Evolutionary conservation across 768 basidiomycete genomes (phyloP), one percentile per base, ranked within the genome.

Genomic region (Trametes coccinea): DNA sequence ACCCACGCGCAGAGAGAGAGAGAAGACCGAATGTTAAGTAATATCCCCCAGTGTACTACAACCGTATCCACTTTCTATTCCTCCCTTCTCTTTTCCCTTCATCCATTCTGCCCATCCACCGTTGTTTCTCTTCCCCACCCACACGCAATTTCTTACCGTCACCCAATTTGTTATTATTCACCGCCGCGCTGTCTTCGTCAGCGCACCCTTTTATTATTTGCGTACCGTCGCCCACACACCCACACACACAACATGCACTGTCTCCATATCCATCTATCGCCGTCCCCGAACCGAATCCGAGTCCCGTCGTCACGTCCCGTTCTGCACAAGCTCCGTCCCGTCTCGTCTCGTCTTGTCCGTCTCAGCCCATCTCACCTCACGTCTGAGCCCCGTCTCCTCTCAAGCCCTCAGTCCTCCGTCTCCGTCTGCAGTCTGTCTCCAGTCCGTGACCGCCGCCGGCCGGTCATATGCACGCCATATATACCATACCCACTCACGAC

Each of bases 11-110:
- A 39, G 39, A 39, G 39, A 13, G 39, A 48, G 47, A 48, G 47
- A 27, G 14, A 13, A 45, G 17, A 13, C 14, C 11, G 39, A 58
- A 58, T 43, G 56, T 50, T 50, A 50, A 58, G 56, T 58, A 58
- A 58, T 58, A 43, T 33, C 47, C 33, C 10, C 34, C 48, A 40
- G 47, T 45, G 41, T 22, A 58, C 56, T 48, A 58, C 56, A 41
- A 50, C 56, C 56, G 40, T 57, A 57, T 57, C 47, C 56, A 57
- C 56, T 46, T 47, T 47, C 14, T 57, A 57, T 48, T 57, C 27
- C 30, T 46, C 52, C 37, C 27, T 17, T 34, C n/a, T 34, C 46
- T 22, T 17, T 22, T 59, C 31, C 16, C 40, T 39, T 8, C 13
- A 8, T 39, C 8, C 40, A 27, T 33, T 22, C 22, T 22, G 22